Evolutionary conservation across 1,139 yeast genomes (phyloP).

Genomic region (Scheffersomyces cryptocercus): DNA sequence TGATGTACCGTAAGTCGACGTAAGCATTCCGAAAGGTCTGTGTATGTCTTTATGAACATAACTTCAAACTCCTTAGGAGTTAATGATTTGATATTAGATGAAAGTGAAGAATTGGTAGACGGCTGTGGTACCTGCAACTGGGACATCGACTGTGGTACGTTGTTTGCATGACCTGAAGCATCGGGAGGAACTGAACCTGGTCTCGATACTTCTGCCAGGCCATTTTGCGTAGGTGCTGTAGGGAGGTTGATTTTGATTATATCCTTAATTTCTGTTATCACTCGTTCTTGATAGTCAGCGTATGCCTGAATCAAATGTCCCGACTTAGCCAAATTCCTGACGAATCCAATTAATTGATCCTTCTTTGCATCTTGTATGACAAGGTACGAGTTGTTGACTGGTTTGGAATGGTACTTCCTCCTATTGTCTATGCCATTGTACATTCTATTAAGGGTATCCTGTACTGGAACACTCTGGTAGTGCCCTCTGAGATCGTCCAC

Average conservation of each 20-base stretch:
- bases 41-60: slow-evolving; percentile 64
- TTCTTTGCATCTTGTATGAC: slow-evolving; percentile 37
- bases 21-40: slow-evolving; percentile 69
- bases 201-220: slow-evolving; percentile 21
- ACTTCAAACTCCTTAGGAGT: slow-evolving; percentile 72
- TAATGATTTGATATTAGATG: slow-evolving; percentile 60
- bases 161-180: slow-evolving; percentile 1
- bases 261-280: slow-evolving; percentile 68
- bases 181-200: slow-evolving; percentile 32
- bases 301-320: slow-evolving; percentile 68
- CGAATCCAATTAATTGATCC: slow-evolving; percentile 40
- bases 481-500: slow-evolving; percentile 62
- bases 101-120: slow-evolving; percentile 35
- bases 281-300: slow-evolving; percentile 63
- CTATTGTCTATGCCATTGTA: slow-evolving; percentile 28
- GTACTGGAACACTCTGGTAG: slow-evolving; percentile 47
- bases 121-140: slow-evolving; percentile 13
- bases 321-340: slow-evolving; percentile 61
- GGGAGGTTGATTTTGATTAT: slow-evolving; percentile 72
- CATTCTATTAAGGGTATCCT: slow-evolving; percentile 57
- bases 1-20: slow-evolving; percentile 78
- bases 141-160: not conserved
- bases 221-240: slow-evolving; percentile 15
- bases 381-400: slow-evolving; percentile 31
- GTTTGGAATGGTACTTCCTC: slow-evolving; percentile 18